Percentiles rank a stretch among this genome's conserved stretches.
These are phyloP conservation scores for Panicum miliaceum DNA, from an alignment of 176 grass and related monocot genomes.

Conservation along the genomic window DNA sequence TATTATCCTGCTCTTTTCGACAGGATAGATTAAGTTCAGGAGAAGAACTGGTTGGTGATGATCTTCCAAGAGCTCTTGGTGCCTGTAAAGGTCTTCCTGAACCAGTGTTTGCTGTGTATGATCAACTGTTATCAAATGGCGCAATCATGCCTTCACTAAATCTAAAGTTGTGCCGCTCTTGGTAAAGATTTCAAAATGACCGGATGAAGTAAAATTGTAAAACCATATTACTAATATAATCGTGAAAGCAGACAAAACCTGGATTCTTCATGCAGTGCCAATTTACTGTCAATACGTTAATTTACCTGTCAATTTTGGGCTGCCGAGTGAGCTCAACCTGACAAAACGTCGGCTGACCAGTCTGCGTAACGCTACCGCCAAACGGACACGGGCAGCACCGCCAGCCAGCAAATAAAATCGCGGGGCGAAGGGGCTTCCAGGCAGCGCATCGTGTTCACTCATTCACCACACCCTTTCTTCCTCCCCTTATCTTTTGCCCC, in stretches of 20 bases:
- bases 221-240: not conserved
- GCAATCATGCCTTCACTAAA: constrained; percentile 71
- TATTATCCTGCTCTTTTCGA: constrained; percentile 38
- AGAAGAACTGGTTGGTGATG: constrained; percentile 80
- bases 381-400: not conserved
- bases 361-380: not conserved
- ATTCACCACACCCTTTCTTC: not conserved
- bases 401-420: not conserved
- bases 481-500: constrained; percentile 13
- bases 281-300: not conserved
- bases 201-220: too few relatives aligned
- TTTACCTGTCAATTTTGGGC: not conserved
- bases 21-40: constrained; percentile 88
- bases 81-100: constrained; percentile 74
- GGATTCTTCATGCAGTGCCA: not conserved
- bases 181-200: too few relatives aligned
- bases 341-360: not conserved
- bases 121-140: constrained; percentile 88
- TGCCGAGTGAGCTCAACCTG: not conserved
- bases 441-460: constrained; percentile 9
- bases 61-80: constrained; percentile 80
- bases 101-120: constrained; percentile 78
- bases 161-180: constrained; percentile 54
- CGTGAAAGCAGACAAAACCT: not conserved
- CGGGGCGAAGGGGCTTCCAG: not conserved